These are phyloP conservation scores for Pseudonectria foliicola DNA, from an alignment of 2,329 filamentous ascomycete genomes.

Conservation along the genomic window DNA sequence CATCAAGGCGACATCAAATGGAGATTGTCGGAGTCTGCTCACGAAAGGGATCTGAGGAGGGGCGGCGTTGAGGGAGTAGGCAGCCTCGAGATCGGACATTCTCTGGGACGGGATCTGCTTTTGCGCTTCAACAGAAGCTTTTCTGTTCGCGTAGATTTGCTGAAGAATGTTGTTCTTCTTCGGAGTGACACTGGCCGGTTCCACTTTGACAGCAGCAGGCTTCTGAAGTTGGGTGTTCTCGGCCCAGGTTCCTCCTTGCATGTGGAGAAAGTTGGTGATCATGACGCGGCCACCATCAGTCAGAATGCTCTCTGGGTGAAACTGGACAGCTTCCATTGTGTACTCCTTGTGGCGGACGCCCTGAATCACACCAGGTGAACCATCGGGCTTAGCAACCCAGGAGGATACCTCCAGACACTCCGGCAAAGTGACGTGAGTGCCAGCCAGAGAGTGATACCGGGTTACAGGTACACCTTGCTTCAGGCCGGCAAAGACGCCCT, in stretches of 20 bases:
- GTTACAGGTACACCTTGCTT: constrained; percentile 79
- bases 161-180: constrained; percentile 84
- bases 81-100: constrained; percentile 73
- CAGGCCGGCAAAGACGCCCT: constrained; percentile 84
- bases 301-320: constrained; percentile 94
- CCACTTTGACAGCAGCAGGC: constrained; percentile 23
- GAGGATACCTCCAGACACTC: constrained; percentile 83
- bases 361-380: constrained; percentile 84
- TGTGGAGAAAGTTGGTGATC: constrained; percentile 84
- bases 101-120: constrained; percentile 81
- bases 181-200: constrained; percentile 20
- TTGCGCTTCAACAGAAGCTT: constrained; percentile 67
- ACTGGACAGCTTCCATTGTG: constrained; percentile 92
- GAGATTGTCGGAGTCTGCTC: constrained; percentile 69
- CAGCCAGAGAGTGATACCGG: constrained; percentile 91
- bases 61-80: constrained; percentile 76
- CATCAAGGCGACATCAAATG: constrained; percentile 87
- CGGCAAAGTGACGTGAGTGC: constrained; percentile 81
- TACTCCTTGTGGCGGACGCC: constrained; percentile 90
- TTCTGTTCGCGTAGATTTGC: constrained; percentile 80
- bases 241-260: constrained; percentile 87
- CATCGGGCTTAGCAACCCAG: constrained; percentile 73
- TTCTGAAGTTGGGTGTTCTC: constrained; percentile 60
- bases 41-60: constrained; percentile 79
- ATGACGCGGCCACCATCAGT: constrained; percentile 83